A percentile compares a stretch with the other conserved stretches of the same genome.
phyloP scores from a whole-genome alignment of 345 rosid species.

The Brassica rapa region DNA sequence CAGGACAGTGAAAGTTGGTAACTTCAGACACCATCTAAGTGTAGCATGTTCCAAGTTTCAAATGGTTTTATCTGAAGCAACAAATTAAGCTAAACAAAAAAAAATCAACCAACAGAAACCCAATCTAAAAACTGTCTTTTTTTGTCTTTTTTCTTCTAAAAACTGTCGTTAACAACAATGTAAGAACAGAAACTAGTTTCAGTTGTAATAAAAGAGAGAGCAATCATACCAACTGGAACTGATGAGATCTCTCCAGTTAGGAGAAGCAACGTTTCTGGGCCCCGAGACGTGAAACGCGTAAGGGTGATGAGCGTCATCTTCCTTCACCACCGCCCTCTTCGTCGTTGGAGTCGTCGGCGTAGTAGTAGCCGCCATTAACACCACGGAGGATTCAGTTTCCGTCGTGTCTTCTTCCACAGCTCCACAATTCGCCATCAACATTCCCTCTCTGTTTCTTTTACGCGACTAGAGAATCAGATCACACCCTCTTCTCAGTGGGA shows the following conservation, averaged over 20 bases:
- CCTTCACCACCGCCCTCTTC: constrained; percentile 29
- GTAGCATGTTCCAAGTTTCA: background rate
- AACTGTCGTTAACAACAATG: background rate
- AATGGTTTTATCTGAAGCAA: background rate
- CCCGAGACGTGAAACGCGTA: constrained; percentile 93
- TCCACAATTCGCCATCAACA: constrained; percentile 46
- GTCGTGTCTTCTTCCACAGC: constrained; percentile 42
- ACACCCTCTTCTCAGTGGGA: background rate
- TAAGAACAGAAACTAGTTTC: background rate
- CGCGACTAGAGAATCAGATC: constrained; percentile 21
- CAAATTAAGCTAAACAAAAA: background rate
- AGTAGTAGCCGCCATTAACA: constrained; percentile 10
- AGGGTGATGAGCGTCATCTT: constrained; percentile 71
- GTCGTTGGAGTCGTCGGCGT: constrained; percentile 28
- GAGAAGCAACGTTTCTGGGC: constrained; percentile 80
- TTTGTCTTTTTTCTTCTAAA: no score
- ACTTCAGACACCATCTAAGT: background rate
- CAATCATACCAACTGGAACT: constrained; percentile 69
- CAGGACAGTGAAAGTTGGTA: background rate
- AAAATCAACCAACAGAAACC: background rate
- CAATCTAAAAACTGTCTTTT: no score
- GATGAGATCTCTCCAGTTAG: constrained; percentile 96
- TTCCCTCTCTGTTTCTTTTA: background rate
- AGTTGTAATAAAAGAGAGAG: background rate
- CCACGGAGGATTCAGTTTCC: constrained; percentile 18